These are phyloP conservation scores for Plasmodium inui DNA, from an alignment of 169 alveolate species.

Conservation along the genomic window DNA sequence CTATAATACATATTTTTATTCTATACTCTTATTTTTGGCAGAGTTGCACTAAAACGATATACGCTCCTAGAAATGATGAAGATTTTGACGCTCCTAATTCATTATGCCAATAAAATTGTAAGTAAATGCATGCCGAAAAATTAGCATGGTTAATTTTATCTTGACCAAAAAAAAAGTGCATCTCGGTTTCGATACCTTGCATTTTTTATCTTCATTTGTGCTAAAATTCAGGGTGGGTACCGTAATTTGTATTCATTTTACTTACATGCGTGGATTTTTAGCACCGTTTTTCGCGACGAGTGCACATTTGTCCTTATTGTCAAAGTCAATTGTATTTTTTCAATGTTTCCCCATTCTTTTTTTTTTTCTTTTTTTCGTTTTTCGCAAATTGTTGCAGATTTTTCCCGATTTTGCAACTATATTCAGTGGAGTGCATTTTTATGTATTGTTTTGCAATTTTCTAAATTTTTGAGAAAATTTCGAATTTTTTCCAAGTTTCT, in stretches of 20 bases:
- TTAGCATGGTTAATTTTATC: background rate
- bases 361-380: background rate
- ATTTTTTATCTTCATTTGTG: background rate
- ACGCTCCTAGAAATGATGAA: slow-evolving; percentile 58
- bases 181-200: background rate
- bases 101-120: slow-evolving; percentile 62
- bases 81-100: slow-evolving; percentile 29
- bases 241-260: background rate
- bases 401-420: no score
- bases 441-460: background rate
- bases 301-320: background rate
- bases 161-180: background rate
- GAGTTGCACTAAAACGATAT: slow-evolving; percentile 61
- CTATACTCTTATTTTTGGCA: slow-evolving; percentile 4
- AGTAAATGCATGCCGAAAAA: background rate
- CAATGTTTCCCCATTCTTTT: background rate
- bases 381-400: background rate
- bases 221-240: background rate
- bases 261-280: background rate
- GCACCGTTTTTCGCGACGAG: background rate
- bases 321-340: background rate
- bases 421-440: background rate
- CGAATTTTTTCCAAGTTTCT: background rate
- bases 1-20: background rate
- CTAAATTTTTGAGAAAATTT: background rate